Conservation (phyloP, 805 yeast genomes). For the Candida nanaspora region DNA sequence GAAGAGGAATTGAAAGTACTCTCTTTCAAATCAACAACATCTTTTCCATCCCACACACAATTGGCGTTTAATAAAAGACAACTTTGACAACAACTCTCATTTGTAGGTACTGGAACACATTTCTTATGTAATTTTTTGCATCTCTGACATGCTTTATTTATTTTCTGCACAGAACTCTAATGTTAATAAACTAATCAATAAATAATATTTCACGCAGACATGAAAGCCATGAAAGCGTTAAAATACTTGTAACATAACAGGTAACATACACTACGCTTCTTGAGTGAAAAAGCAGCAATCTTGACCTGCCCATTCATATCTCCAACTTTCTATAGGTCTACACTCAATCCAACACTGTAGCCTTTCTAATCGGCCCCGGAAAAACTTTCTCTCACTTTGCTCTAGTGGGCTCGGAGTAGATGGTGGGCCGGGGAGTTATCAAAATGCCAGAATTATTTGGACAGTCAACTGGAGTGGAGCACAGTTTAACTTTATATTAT, state of each 20-base stretch:
- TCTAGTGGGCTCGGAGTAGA: no score
- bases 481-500: no score
- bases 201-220: background rate
- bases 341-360: no score
- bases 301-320: constrained; percentile 4
- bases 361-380: no score
- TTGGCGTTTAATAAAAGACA: no score
- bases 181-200: background rate
- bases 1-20: background rate
- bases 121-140: constrained; percentile 19
- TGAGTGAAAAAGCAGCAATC: constrained; percentile 12
- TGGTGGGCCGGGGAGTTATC: no score
- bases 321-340: no score
- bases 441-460: no score
- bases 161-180: constrained; percentile 6
- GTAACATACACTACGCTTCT: constrained; percentile 8
- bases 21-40: background rate
- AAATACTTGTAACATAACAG: background rate
- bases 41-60: background rate
- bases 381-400: no score
- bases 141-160: constrained; percentile 18
- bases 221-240: background rate
- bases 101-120: constrained; percentile 10
- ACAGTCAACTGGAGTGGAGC: no score
- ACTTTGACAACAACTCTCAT: constrained; percentile 1